Conservation (phyloP, 768 basidiomycete species). For the Lactarius evosmus region DNA sequence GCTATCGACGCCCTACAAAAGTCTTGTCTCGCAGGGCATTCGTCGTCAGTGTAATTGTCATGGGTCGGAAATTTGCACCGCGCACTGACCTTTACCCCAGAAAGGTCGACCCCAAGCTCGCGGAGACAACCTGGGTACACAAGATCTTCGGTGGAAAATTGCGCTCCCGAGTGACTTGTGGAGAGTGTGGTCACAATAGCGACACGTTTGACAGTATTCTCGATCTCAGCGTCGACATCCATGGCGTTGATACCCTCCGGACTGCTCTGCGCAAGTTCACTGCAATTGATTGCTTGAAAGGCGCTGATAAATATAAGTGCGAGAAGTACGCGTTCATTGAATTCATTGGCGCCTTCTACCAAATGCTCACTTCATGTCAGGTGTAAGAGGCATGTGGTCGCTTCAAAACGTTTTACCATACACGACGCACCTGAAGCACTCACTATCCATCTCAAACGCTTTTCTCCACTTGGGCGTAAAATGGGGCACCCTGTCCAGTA, state of each 20-base stretch:
- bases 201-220: conserved; percentile 96
- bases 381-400: conserved; percentile 88
- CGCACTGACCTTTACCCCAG: conserved; percentile 36
- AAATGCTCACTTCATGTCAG: conserved; percentile 39
- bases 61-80: neutral
- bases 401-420: conserved; percentile 87
- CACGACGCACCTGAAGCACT: conserved; percentile 84
- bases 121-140: conserved; percentile 92
- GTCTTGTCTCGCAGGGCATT: conserved; percentile 66
- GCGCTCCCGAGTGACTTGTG: conserved; percentile 87
- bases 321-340: conserved; percentile 70
- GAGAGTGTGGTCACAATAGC: conserved; percentile 76
- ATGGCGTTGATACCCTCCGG: conserved; percentile 55
- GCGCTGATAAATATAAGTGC: conserved; percentile 96
- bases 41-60: conserved; percentile 51
- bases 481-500: conserved; percentile 76
- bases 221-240: conserved; percentile 90
- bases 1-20: conserved; percentile 89
- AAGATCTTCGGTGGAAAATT: conserved; percentile 90
- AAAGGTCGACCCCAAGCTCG: conserved; percentile 65
- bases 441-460: conserved; percentile 93
- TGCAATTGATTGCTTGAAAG: conserved; percentile 76
- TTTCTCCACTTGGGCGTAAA: conserved; percentile 87
- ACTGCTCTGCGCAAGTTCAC: conserved; percentile 80
- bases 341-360: neutral